A percentile compares a stretch with the other conserved stretches of the same genome.
Evolutionary conservation across 129 eudicot species (phyloP).

Genomic region (Solidago caesia): DNA sequence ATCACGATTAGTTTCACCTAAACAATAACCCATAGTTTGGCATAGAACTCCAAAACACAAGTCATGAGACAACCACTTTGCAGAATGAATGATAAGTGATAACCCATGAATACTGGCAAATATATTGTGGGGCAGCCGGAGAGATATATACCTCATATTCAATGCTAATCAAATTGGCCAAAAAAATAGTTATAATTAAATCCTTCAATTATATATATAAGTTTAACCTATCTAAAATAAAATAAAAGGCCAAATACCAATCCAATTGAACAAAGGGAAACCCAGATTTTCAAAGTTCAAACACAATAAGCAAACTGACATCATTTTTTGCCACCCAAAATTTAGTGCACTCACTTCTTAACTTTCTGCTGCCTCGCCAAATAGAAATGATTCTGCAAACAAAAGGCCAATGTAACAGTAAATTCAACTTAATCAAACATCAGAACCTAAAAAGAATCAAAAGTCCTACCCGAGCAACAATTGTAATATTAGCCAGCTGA

Average conservation of each 20-base stretch:
- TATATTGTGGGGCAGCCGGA: not conserved
- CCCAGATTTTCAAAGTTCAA: conserved; percentile 18
- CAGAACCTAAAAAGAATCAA: not conserved
- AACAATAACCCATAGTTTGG: not conserved
- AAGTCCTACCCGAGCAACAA: conserved; percentile 3
- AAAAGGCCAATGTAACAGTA: not conserved
- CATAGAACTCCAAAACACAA: not conserved
- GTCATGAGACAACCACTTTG: not conserved
- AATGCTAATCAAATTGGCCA: not conserved
- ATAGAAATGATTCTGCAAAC: conserved; percentile 7
- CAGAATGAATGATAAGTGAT: not conserved
- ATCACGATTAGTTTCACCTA: not conserved
- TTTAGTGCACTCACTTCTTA: conserved; percentile 15
- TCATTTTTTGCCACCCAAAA: conserved; percentile 22
- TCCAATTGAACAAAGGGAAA: conserved; percentile 22
- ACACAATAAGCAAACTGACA: conserved; percentile 24
- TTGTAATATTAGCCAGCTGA: not conserved
- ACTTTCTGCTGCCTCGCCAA: not conserved
- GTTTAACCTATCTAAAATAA: conserved; percentile 23
- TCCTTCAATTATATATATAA: conserved; percentile 4
- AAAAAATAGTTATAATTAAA: not conserved
- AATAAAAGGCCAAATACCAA: conserved; percentile 21
- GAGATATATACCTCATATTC: conserved; percentile 9
- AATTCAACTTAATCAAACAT: not conserved
- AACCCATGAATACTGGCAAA: not conserved